phyloP scores from a whole-genome alignment of 2,329 filamentous ascomycete species.

The Penicillium sp. region DNA sequence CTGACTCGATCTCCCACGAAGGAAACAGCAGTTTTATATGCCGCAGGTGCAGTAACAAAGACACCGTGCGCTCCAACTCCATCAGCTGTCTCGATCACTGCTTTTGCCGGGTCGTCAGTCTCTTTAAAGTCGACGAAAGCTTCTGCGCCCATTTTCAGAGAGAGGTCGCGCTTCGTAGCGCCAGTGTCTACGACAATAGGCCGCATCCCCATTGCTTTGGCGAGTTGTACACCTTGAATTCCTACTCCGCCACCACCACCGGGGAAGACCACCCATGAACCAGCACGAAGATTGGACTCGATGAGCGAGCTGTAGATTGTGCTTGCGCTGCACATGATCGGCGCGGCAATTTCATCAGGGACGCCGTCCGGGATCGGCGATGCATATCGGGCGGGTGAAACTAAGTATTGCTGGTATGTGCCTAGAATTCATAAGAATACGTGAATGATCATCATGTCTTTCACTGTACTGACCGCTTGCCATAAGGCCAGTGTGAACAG shows the following conservation, averaged over 20 bases:
- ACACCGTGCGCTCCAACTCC: constrained; percentile 54
- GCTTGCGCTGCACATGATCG: constrained; percentile 63
- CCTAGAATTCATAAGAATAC: neutral
- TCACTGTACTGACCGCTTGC: constrained; percentile 32
- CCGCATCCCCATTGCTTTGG: constrained; percentile 60
- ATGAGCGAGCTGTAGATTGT: constrained; percentile 63
- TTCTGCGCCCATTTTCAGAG: constrained; percentile 57
- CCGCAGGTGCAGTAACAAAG: constrained; percentile 45
- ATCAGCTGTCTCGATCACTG: constrained; percentile 52
- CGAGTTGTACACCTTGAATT: constrained; percentile 61
- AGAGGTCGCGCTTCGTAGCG: constrained; percentile 51
- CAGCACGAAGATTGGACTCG: constrained; percentile 54
- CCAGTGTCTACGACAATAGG: constrained; percentile 61
- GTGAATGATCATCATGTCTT: neutral
- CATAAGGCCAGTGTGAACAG: constrained; percentile 48
- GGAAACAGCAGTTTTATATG: constrained; percentile 47
- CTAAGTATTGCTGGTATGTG: constrained; percentile 49
- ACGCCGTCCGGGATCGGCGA: constrained; percentile 61
- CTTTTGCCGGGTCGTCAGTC: constrained; percentile 34
- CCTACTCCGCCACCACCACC: constrained; percentile 59
- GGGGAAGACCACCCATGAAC: constrained; percentile 54
- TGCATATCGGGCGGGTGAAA: constrained; percentile 59
- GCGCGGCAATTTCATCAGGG: constrained; percentile 59
- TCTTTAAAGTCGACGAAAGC: constrained; percentile 61
- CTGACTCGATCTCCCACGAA: constrained; percentile 50